Evolutionary conservation across 2,329 filamentous ascomycete species (phyloP), one percentile per base, ranked within the genome.

Genomic region (Ceratocystis smalleyi): DNA sequence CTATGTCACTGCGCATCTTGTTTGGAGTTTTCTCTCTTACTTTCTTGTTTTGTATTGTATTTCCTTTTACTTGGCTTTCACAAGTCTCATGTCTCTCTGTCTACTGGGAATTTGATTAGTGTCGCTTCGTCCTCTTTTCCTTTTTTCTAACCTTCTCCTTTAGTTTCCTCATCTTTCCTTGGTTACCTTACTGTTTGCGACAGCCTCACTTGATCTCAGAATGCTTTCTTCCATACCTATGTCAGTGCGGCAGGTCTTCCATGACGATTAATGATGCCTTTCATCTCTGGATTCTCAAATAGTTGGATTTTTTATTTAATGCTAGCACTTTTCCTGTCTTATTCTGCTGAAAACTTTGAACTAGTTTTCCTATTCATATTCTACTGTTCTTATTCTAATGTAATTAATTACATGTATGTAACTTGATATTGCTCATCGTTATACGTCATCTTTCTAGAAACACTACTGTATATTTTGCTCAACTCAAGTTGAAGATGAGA

Each of bases 281-380:
- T 61, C 30, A 55, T 55, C n/a, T 30, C 22, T 35, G 15, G 19
- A 30, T 10, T 62, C 62, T 62, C 32, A 24, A 60, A 40, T 40
- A 40, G 35, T 51, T 63, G 10, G 45, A 43, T 62, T 59, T 24
- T 24, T 27, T 57, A 43, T 43, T 63, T 55, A 27, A 51, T 55
- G 19, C 43, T 10, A 7, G 22, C 32, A 30, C 15, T 45, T 63
- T n/a, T n/a, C 3, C 55, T 8, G 10, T 40, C 8, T 55, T 47
- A 6, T 22, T 27, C 22, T 51, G 10, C 24, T 15, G 22, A 51
- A 27, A 27, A 5, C 3, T 51, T 51, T 15, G 5, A 51, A 3
- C 22, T 12, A 3, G 15, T 51, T 10, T 27, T 24, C 24, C 8
- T 3, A 51, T 24, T 27, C 8, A 51, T 27, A 24, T 40, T 27